A percentile compares a stretch with the other conserved stretches of the same genome.
Evolutionary conservation across 441 rosid genomes (phyloP).

Genomic region (Gossypium laxum): DNA sequence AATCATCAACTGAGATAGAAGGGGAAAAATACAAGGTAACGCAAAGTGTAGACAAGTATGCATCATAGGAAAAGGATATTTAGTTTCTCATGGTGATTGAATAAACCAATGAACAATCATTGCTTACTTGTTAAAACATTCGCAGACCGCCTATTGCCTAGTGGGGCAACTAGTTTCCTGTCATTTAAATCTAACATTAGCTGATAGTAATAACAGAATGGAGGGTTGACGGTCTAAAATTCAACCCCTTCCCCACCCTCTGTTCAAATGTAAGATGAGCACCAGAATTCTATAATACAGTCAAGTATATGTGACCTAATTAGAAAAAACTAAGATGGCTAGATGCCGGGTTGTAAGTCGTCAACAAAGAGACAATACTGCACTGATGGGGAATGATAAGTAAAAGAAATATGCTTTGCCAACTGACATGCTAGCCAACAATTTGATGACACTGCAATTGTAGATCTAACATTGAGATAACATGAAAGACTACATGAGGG

Average conservation of each 20-base stretch:
- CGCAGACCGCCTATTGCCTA: background rate
- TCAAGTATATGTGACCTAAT: background rate
- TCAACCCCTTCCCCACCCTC: background rate
- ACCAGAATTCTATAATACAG: background rate
- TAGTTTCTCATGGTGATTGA: background rate
- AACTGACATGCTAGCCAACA: background rate
- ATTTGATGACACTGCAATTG: background rate
- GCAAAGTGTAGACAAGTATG: constrained; percentile 1
- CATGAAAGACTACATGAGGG: background rate
- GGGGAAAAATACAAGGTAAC: background rate
- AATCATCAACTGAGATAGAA: constrained; percentile 41
- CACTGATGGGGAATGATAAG: background rate
- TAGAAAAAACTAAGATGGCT: background rate
- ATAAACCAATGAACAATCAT: background rate
- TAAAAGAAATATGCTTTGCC: background rate
- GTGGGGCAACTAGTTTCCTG: background rate
- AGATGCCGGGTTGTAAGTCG: background rate
- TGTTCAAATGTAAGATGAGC: background rate
- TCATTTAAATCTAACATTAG: background rate
- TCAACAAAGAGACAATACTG: background rate
- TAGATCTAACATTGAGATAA: background rate
- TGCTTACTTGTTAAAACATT: background rate
- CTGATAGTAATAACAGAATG: background rate
- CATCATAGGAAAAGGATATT: background rate
- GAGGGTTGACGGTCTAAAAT: background rate